A percentile compares a stretch with the other conserved stretches of the same genome.
phyloP scores from a whole-genome alignment of 2,329 filamentous ascomycete species.

The Neoarthrinium moseri region DNA sequence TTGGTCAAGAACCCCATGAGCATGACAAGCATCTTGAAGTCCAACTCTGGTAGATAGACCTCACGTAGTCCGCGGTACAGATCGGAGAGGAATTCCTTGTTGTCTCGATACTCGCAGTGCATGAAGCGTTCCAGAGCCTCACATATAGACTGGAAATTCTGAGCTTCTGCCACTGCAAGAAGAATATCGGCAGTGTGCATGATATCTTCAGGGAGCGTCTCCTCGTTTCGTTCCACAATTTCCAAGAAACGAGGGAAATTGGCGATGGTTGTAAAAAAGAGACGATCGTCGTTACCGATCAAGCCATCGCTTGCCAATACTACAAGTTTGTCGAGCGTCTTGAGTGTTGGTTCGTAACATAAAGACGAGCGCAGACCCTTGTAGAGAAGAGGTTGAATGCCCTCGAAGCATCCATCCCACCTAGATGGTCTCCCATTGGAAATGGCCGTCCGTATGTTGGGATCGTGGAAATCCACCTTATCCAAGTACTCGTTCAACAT shows the following conservation, averaged over 20 bases:
- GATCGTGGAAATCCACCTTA: slow-evolving; percentile 77
- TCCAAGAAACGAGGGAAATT: slow-evolving; percentile 86
- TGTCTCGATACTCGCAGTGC: slow-evolving; percentile 62
- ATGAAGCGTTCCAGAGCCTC: slow-evolving; percentile 70
- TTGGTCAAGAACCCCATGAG: slow-evolving; percentile 91
- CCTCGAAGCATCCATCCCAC: slow-evolving; percentile 89
- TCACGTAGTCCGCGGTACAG: slow-evolving; percentile 72
- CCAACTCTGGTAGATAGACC: slow-evolving; percentile 77
- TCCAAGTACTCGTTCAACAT: slow-evolving; percentile 87
- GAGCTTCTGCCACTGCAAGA: slow-evolving; percentile 68
- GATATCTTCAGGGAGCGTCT: slow-evolving; percentile 52
- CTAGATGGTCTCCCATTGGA: slow-evolving; percentile 76
- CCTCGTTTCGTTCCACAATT: slow-evolving; percentile 65
- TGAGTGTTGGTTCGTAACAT: slow-evolving; percentile 75
- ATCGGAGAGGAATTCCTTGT: slow-evolving; percentile 74
- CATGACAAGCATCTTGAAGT: slow-evolving; percentile 85
- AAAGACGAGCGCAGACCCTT: slow-evolving; percentile 87
- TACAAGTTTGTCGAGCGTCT: slow-evolving; percentile 75
- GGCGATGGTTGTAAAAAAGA: slow-evolving; percentile 86
- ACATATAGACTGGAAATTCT: slow-evolving; percentile 67
- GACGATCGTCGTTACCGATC: slow-evolving; percentile 76
- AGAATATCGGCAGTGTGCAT: slow-evolving; percentile 68
- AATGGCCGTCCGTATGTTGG: slow-evolving; percentile 67
- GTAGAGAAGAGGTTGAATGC: slow-evolving; percentile 81
- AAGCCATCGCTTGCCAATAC: slow-evolving; percentile 76